These are phyloP conservation scores for Ricinus communis DNA, from an alignment of 345 rosid species.

Conservation along the genomic window DNA sequence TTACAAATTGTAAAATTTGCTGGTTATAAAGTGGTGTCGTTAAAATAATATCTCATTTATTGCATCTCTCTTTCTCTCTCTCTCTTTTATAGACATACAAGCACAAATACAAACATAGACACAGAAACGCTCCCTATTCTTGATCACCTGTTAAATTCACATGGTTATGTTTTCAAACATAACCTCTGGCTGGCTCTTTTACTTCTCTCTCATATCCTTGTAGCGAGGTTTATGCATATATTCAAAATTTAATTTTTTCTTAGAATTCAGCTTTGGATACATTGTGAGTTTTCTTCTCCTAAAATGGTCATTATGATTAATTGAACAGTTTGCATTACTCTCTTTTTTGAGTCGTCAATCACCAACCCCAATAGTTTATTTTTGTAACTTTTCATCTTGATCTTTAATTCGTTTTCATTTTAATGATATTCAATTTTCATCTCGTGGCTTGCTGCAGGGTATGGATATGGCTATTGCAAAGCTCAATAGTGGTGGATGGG, in stretches of 20 bases:
- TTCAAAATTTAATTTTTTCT: not conserved
- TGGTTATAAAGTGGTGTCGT: not conserved
- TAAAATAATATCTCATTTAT: not conserved
- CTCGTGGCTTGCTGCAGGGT: constrained; percentile 50
- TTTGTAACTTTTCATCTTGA: not conserved
- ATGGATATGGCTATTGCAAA: constrained; percentile 96
- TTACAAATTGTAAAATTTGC: not conserved
- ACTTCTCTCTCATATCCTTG: too few species aligned
- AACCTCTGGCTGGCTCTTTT: not conserved
- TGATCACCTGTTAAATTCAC: too few species aligned
- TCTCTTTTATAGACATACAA: too few species aligned
- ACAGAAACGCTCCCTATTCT: too few species aligned
- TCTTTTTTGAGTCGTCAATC: not conserved
- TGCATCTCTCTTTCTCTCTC: not conserved
- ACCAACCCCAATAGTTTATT: too few species aligned
- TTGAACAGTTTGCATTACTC: not conserved
- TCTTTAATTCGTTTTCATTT: not conserved
- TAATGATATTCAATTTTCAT: not conserved
- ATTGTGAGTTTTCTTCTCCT: not conserved
- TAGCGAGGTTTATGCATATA: not conserved
- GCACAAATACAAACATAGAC: too few species aligned
- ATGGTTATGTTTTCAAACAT: not conserved
- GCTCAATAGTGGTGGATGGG: constrained; percentile 91
- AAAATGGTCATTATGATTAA: not conserved
- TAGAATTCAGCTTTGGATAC: not conserved